phyloP scores from a whole-genome alignment of 495 filamentous ascomycete species.

The Polyplosphaeria fusca region DNA sequence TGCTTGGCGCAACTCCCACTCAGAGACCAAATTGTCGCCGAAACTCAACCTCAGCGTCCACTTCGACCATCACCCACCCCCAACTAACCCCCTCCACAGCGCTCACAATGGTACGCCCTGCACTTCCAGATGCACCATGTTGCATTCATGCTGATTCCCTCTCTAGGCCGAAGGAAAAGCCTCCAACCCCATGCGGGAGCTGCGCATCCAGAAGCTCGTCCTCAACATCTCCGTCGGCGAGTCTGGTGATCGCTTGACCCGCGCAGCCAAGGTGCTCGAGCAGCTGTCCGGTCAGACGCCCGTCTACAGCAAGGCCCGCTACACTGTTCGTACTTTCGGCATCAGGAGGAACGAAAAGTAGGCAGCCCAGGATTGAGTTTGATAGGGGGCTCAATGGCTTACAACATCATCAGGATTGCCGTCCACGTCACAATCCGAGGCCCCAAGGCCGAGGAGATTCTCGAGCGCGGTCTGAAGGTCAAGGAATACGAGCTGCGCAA shows the following conservation, averaged over 20 bases:
- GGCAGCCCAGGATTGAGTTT: conserved; percentile 66
- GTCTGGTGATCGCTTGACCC: conserved; percentile 99
- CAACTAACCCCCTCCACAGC: conserved; percentile 25
- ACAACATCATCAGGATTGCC: conserved; percentile 69
- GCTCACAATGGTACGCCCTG: conserved; percentile 23
- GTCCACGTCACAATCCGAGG: conserved; percentile 99
- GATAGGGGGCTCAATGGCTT: conserved; percentile 92
- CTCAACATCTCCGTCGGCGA: conserved; percentile 99
- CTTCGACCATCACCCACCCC: conserved; percentile 21
- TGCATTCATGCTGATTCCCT: conserved; percentile 1
- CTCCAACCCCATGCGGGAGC: conserved; percentile 96
- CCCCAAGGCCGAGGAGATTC: conserved; percentile 99
- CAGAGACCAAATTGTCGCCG: not conserved
- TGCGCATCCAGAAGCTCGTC: conserved; percentile 99
- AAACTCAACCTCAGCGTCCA: conserved; percentile 3
- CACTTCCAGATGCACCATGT: conserved; percentile 34
- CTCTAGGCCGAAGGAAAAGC: conserved; percentile 50
- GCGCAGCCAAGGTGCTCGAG: conserved; percentile 99
- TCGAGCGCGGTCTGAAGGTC: conserved; percentile 99
- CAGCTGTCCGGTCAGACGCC: conserved; percentile 99
- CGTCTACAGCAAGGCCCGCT: conserved; percentile 99
- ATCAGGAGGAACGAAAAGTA: conserved; percentile 99
- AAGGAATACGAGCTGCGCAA: conserved; percentile 99
- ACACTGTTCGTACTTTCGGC: conserved; percentile 99
- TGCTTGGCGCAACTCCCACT: conserved; percentile 8